Base-by-base conservation (phyloP, 1,139 yeast genomes). In the Scheffersomyces segobiensis region DNA sequence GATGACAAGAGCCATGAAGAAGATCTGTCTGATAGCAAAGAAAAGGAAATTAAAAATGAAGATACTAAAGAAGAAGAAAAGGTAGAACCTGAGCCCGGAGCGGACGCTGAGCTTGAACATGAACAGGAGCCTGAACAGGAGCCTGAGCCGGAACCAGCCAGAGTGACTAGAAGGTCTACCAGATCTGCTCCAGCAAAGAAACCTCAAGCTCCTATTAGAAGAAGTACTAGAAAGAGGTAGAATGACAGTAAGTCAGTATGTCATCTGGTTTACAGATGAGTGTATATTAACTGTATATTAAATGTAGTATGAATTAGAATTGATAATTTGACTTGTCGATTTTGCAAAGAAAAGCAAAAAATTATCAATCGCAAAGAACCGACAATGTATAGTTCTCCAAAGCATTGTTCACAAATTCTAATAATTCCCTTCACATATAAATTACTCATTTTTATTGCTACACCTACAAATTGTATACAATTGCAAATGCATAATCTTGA, bases 131-230 rank as follows among this genome's bases (percentile, higher is more conserved):
- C 55, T 26, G 49, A 32, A 19, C 32, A 51, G 39, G 59, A 57
- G 18, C 58, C 60, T 6, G 49, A 53, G 3, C 46, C 52, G 14
- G 47, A 55, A 21, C 57, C 54, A 24, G 24, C 52, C 8, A 53
- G 61, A 49, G 50, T 48, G 26, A 66, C 73, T 10, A 62, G 77
- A 56, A 61, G 77, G 53, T 61, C 73, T 18, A 67, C 72, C 20
- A 62, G 77, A 46, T 67, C 72, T 0, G 57, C 56, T 12, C 57
- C 57, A 20, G 53, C 56, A 7, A 52, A 49, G 47, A 58, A 54
- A 39, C 50, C 57, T 20, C 53, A 56, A 22, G 65, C 63, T 10
- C 72, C 73, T 5, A 57, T 69, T 3, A 65, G 77, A 60, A 65
- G 77, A 60, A 71, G 76, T 53, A 61, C 71, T 22, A 60, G 77